Base-by-base conservation (phyloP, 108 stramenopile species). In the Cyclostephanos invisitatus region DNA sequence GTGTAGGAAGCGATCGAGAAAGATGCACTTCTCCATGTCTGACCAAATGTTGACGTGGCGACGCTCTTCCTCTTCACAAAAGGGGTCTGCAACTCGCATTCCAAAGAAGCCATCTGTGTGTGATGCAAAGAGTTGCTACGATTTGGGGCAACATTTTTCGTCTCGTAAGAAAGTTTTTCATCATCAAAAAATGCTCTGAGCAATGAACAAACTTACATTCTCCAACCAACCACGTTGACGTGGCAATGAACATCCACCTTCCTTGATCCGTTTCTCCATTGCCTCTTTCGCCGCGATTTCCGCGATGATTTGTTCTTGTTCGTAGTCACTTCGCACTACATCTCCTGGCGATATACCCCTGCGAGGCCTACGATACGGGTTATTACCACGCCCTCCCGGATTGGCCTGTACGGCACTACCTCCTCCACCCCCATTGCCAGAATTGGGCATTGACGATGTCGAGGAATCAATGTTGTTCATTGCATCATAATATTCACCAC, bases 11-110 rank as follows among this genome's bases (percentile, higher is more conserved):
- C 97, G 80, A 75, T 98, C 97, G 20, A 99, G 75, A 59, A 97
- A 99, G 20, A 99, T 97, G 80, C 95, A 96, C 68, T 98, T 99
- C 81, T 99, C 98, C 84, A 97, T 89, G 77, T 99, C 98, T 38
- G 95, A 91, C 98, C 98, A 99, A 10, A 86, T 48, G 42, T 89
- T 89, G 0, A 64, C 69, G 18, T 80, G 44, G 20, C 44, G 27
- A 15, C 58, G 65, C 38, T 87, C 80, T 57, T 80, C 64, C 42
- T 85, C 87, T 28, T 90, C 88, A 35, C 55, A 72, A 18, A 84
- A 8, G 35, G 83, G 84, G 50, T 90, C 88, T 27, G 80, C 77
- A 12, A 92, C 74, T 44, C 78, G 71, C 4, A 77, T 79, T 10
- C 81, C 67, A 29, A 78, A 81, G 58, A 91, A 90, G 2, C 87